Evolutionary conservation across 148 eudicot species (phyloP).

Genomic region (Hydrangea macrophylla): DNA sequence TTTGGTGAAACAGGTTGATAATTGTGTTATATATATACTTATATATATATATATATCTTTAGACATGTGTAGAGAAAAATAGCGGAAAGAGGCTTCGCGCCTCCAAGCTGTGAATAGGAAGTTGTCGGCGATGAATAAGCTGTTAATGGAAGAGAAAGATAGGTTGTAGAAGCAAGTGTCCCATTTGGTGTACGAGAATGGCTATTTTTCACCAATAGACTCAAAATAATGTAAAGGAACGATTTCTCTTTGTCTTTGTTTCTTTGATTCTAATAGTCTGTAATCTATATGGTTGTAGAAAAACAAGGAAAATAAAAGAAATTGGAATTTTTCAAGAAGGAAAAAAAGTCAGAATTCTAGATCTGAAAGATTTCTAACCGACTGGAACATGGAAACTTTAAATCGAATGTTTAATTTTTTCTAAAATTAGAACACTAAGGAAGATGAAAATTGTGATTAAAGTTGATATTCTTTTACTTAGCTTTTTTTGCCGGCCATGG

Average conservation of each 20-base stretch:
- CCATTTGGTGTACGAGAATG: constrained; percentile 53
- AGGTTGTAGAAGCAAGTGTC: constrained; percentile 60
- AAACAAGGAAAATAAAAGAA: not conserved
- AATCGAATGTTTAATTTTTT: not conserved
- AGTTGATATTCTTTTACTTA: not conserved
- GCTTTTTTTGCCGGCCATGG: not conserved
- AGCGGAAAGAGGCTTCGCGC: constrained; percentile 51
- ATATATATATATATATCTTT: not conserved
- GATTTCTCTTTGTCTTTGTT: not conserved
- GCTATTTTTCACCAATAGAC: constrained; percentile 49
- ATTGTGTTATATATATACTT: not conserved
- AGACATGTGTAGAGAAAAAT: constrained; percentile 52
- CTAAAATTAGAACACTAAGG: too few relatives aligned
- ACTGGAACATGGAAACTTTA: not conserved
- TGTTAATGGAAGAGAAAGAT: constrained; percentile 66
- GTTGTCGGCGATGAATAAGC: constrained; percentile 53
- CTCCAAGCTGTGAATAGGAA: constrained; percentile 61
- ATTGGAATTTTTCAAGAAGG: not conserved
- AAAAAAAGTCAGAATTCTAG: not conserved
- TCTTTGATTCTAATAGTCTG: not conserved
- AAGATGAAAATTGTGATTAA: too few relatives aligned
- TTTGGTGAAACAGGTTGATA: too few relatives aligned
- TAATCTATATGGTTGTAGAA: not conserved
- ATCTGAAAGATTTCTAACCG: not conserved
- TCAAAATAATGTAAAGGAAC: constrained; percentile 37